Conservation (phyloP, 768 basidiomycete genomes). For the Russula compacta region DNA sequence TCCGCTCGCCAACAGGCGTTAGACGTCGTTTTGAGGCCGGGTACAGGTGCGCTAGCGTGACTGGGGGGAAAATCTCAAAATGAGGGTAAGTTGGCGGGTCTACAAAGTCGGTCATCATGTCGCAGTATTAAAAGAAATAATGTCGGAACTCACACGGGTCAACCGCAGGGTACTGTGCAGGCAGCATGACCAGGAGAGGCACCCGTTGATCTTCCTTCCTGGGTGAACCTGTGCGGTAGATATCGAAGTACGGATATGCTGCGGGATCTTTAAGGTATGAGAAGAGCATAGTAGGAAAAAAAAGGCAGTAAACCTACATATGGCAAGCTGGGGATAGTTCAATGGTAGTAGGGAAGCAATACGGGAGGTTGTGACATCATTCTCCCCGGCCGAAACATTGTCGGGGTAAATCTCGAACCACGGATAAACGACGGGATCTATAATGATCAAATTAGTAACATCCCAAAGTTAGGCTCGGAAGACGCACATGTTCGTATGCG, state of each 20-base stretch:
- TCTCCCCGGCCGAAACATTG: not conserved
- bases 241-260: constrained; percentile 24
- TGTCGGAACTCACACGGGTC: constrained; percentile 20
- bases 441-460: not conserved
- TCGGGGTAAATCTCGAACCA: constrained; percentile 17
- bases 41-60: not conserved
- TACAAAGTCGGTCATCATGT: constrained; percentile 3
- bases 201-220: not conserved
- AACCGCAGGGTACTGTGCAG: constrained; percentile 22
- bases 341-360: not conserved
- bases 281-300: not conserved
- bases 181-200: not conserved
- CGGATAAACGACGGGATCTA: constrained; percentile 15
- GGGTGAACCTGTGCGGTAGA: constrained; percentile 18
- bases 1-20: not conserved
- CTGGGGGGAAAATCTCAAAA: constrained; percentile 21
- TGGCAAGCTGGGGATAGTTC: not conserved
- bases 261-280: constrained; percentile 3
- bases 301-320: constrained; percentile 1
- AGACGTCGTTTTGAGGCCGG: not conserved
- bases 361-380: constrained; percentile 18
- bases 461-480: not conserved
- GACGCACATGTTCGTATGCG: constrained; percentile 4
- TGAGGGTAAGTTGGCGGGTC: constrained; percentile 25
- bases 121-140: not conserved